Conservation (phyloP, 139 green algal genomes). For the Picochlorum costavermella region DNA sequence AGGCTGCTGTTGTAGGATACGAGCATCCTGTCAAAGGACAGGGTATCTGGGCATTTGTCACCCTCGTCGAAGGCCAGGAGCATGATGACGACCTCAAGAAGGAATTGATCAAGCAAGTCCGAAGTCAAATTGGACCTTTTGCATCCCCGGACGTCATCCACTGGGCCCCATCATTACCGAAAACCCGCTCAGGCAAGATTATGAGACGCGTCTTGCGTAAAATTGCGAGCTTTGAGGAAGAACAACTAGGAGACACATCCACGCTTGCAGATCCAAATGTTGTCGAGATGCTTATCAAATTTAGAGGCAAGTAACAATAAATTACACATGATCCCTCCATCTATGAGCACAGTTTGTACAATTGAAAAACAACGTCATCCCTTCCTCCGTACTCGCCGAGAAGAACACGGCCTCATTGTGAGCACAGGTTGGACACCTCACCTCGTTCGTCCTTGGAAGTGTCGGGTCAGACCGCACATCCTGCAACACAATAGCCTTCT, state of each 20-base stretch:
- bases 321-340: constrained; percentile 71
- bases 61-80: constrained; percentile 55
- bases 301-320: constrained; percentile 36
- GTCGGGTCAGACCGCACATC: constrained; percentile 82
- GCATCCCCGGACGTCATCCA: constrained; percentile 92
- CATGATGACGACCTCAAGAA: constrained; percentile 51
- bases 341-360: constrained; percentile 52
- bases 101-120: constrained; percentile 55
- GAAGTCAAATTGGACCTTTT: constrained; percentile 58
- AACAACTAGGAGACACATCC: constrained; percentile 64
- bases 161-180: constrained; percentile 81
- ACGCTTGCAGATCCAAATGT: constrained; percentile 77
- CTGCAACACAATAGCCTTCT: constrained; percentile 71
- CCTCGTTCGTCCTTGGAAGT: constrained; percentile 74
- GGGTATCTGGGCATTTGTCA: constrained; percentile 95
- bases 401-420: constrained; percentile 87
- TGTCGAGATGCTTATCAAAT: constrained; percentile 67
- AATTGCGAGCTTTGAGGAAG: constrained; percentile 55
- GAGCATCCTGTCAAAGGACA: constrained; percentile 90
- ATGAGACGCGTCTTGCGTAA: constrained; percentile 86
- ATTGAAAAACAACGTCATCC: constrained; percentile 85
- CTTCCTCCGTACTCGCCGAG: constrained; percentile 61
- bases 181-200: constrained; percentile 84
- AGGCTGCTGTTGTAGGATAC: constrained; percentile 85
- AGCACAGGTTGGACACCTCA: constrained; percentile 62